Percentiles rank a stretch among this genome's conserved stretches.
Conservation (phyloP, 495 filamentous ascomycete species). For the Alectoria sarmentosa region DNA sequence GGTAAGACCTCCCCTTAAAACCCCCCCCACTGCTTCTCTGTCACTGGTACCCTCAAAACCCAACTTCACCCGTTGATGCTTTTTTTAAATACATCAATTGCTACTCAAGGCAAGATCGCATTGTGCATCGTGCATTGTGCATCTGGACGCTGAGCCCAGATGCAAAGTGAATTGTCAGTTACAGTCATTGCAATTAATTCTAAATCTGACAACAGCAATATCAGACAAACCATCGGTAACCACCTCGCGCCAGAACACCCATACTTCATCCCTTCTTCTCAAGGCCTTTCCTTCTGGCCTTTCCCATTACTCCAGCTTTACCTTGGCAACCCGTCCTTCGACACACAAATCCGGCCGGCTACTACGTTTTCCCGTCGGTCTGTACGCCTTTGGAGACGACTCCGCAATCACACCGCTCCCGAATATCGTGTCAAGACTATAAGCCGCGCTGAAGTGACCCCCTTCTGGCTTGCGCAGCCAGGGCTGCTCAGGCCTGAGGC, state of each 20-base stretch:
- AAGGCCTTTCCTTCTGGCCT: neutral
- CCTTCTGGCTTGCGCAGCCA: slow-evolving; percentile 4
- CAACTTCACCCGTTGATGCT: neutral
- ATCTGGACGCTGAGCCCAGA: neutral
- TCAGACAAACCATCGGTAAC: neutral
- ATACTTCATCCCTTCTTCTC: neutral
- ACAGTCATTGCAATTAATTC: neutral
- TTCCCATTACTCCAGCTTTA: neutral
- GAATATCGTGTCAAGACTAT: neutral
- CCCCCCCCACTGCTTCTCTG: neutral
- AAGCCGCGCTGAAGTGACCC: neutral
- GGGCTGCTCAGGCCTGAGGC: slow-evolving; percentile 6
- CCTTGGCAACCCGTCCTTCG: neutral
- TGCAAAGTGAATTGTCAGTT: neutral
- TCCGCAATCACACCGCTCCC: neutral
- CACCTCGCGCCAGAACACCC: neutral
- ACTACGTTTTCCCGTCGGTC: neutral
- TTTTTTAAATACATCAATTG: neutral
- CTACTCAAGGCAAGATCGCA: neutral
- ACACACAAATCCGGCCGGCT: neutral
- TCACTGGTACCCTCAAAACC: neutral
- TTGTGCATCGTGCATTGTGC: neutral
- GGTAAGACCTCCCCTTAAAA: neutral
- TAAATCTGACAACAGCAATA: neutral
- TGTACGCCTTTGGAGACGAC: neutral